phyloP scores from a whole-genome alignment of 2,329 filamentous ascomycete species.

The Nemania sp. region DNA sequence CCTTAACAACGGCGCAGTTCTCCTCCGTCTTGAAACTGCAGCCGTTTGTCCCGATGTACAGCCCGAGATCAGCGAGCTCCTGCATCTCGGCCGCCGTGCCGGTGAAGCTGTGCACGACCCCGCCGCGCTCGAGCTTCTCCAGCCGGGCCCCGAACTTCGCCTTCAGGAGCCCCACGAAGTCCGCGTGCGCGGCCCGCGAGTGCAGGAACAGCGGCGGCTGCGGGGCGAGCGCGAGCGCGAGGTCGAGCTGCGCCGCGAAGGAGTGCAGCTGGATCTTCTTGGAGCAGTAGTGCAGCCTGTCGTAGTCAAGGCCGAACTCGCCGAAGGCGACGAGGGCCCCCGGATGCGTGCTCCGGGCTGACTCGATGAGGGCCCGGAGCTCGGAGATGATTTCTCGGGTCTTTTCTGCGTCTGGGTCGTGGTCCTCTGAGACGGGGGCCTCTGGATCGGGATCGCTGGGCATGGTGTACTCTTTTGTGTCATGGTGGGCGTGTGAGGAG shows the following conservation, averaged over 20 bases:
- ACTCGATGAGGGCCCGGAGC: conserved; percentile 73
- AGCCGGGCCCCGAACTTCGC: conserved; percentile 68
- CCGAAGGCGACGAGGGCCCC: conserved; percentile 81
- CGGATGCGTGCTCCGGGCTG: conserved; percentile 60
- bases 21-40: conserved; percentile 96
- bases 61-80: conserved; percentile 80
- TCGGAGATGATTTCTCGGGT: conserved; percentile 65
- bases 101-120: conserved; percentile 95
- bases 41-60: conserved; percentile 95
- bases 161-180: conserved; percentile 81
- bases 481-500: conserved; percentile 57
- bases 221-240: conserved; percentile 76
- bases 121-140: conserved; percentile 76
- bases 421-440: conserved; percentile 62
- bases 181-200: conserved; percentile 85
- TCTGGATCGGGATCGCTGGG: conserved; percentile 67
- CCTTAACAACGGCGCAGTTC: conserved; percentile 85
- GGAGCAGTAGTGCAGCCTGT: conserved; percentile 85
- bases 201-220: conserved; percentile 92
- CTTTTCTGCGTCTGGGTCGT: conserved; percentile 58
- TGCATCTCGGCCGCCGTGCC: conserved; percentile 87
- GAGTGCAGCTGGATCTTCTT: conserved; percentile 84
- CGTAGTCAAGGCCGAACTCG: conserved; percentile 96
- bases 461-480: conserved; percentile 59
- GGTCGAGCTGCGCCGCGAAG: conserved; percentile 83